Evolutionary conservation across 2,329 filamentous ascomycete genomes (phyloP).

Genomic region (Dryadomyces quercivorus): DNA sequence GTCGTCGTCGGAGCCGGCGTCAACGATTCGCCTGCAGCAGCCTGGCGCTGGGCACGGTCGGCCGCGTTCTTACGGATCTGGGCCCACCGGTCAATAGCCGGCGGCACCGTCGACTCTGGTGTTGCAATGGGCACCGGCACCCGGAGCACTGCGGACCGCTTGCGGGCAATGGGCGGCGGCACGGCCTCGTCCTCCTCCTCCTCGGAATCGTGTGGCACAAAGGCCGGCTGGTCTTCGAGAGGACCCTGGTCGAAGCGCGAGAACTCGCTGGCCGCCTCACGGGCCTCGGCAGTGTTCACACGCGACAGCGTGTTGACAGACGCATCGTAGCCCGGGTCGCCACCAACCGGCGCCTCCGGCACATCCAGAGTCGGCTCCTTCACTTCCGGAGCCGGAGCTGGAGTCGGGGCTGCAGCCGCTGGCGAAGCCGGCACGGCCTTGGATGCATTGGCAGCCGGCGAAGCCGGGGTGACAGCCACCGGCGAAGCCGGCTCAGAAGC

Average conservation of each 20-base stretch:
- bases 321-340: slow-evolving; percentile 29
- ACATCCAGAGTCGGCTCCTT: slow-evolving; percentile 5
- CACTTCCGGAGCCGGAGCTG: background rate
- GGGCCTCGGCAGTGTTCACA: slow-evolving; percentile 45
- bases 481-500: background rate
- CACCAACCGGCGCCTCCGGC: slow-evolving; percentile 12
- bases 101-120: slow-evolving; percentile 12
- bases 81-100: slow-evolving; percentile 73
- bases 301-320: slow-evolving; percentile 40
- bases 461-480: slow-evolving; percentile 13
- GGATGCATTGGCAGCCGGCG: slow-evolving; percentile 13
- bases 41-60: slow-evolving; percentile 56
- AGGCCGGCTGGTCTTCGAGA: slow-evolving; percentile 73
- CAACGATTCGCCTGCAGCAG: slow-evolving; percentile 44
- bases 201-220: slow-evolving; percentile 45
- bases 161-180: slow-evolving; percentile 39
- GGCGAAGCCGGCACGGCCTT: slow-evolving; percentile 7
- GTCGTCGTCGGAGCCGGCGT: background rate
- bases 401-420: background rate
- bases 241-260: slow-evolving; percentile 79
- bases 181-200: slow-evolving; percentile 35
- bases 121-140: background rate
- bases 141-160: slow-evolving; percentile 14
- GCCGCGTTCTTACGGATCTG: slow-evolving; percentile 93
- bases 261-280: slow-evolving; percentile 48